Evolutionary conservation across 2,329 filamentous ascomycete species (phyloP).

Genomic region (Decorospora gaudefroyi): DNA sequence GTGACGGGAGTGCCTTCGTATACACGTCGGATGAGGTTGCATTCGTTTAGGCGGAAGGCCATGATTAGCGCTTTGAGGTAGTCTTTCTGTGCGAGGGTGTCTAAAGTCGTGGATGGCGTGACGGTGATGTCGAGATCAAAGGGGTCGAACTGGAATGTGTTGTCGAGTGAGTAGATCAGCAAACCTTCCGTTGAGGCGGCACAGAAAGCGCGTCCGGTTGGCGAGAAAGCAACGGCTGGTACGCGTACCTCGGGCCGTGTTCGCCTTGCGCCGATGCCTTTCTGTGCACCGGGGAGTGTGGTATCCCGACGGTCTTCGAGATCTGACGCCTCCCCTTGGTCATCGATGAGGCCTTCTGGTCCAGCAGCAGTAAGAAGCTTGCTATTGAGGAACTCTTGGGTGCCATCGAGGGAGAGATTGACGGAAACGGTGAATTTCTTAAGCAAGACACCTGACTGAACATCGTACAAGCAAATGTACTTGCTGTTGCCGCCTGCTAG

Average conservation of each 20-base stretch:
- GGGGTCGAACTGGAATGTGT: slow-evolving; percentile 83
- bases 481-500: slow-evolving; percentile 95
- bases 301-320: slow-evolving; percentile 80
- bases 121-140: slow-evolving; percentile 95
- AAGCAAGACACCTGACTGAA: slow-evolving; percentile 83
- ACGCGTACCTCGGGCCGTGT: slow-evolving; percentile 83
- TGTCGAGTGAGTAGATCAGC: slow-evolving; percentile 89
- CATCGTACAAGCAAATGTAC: slow-evolving; percentile 97
- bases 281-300: slow-evolving; percentile 80
- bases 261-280: slow-evolving; percentile 83
- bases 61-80: slow-evolving; percentile 93
- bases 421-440: slow-evolving; percentile 96
- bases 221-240: slow-evolving; percentile 81
- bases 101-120: slow-evolving; percentile 71
- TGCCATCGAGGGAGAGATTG: slow-evolving; percentile 93
- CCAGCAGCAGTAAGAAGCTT: slow-evolving; percentile 89
- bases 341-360: slow-evolving; percentile 80
- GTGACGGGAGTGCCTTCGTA: slow-evolving; percentile 79
- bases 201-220: slow-evolving; percentile 87
- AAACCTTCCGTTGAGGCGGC: slow-evolving; percentile 93
- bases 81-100: slow-evolving; percentile 76
- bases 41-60: slow-evolving; percentile 94
- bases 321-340: slow-evolving; percentile 85
- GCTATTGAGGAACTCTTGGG: slow-evolving; percentile 96
- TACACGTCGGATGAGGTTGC: slow-evolving; percentile 77